Conservation (phyloP, 2,329 filamentous ascomycete genomes). For the Metarhizium anisopliae region DNA sequence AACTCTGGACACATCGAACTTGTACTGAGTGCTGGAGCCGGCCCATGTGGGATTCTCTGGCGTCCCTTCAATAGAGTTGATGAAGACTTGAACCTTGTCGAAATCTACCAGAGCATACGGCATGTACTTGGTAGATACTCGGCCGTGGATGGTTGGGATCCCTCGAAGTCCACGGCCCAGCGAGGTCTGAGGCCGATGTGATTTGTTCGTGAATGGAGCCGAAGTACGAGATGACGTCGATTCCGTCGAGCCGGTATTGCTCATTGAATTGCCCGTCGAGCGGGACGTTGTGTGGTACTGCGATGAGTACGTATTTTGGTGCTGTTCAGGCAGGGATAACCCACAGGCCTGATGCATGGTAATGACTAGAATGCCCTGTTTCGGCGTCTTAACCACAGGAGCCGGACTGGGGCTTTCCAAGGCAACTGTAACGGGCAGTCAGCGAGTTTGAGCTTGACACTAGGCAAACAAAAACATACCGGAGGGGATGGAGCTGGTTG, state of each 20-base stretch:
- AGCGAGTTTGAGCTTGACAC: no score
- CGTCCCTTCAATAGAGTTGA: conserved; percentile 90
- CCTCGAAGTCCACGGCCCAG: no score
- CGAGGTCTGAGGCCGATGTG: no score
- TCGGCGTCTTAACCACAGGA: conserved; percentile 57
- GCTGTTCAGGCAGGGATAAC: conserved; percentile 82
- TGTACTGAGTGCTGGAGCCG: conserved; percentile 97
- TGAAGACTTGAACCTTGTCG: conserved; percentile 97
- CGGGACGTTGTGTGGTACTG: conserved; percentile 65
- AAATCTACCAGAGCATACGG: conserved; percentile 96
- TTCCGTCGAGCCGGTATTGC: no score
- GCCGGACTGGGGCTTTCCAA: conserved; percentile 49
- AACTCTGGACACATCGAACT: conserved; percentile 94
- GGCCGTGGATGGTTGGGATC: conserved; percentile 16
- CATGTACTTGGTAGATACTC: conserved; percentile 91
- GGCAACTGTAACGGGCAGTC: no score
- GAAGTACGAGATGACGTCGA: no score
- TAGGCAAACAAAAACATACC: no score
- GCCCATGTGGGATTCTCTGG: conserved; percentile 95
- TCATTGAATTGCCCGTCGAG: conserved; percentile 32
- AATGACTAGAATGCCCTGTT: conserved; percentile 87
- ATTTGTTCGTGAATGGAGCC: no score
- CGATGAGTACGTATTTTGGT: conserved; percentile 67
- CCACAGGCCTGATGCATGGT: conserved; percentile 90
- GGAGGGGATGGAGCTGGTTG: no score